Evolutionary conservation across 768 basidiomycete species (phyloP).

Genomic region (Leccinum ochraceum): DNA sequence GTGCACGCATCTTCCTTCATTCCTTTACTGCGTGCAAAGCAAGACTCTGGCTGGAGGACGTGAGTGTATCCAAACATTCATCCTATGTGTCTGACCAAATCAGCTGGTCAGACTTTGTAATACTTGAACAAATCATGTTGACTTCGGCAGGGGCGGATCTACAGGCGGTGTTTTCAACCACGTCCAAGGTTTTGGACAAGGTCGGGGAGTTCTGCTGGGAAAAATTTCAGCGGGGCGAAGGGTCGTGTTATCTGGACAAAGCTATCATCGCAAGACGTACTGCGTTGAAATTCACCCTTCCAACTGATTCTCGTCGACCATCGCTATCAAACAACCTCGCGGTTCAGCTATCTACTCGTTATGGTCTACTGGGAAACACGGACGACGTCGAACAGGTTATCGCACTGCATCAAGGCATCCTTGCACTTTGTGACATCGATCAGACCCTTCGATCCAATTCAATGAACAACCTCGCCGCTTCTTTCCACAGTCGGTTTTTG

Average conservation of each 20-base stretch:
- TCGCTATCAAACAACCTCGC: neutral
- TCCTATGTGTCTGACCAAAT: neutral
- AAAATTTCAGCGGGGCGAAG: neutral
- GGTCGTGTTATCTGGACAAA: conserved; percentile 16
- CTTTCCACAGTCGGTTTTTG: neutral
- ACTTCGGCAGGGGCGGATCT: neutral
- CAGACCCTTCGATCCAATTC: neutral
- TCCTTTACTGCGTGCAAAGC: neutral
- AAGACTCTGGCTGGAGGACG: neutral
- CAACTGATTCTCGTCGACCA: neutral
- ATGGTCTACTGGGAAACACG: neutral
- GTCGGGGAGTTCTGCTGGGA: neutral
- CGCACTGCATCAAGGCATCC: neutral
- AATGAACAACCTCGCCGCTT: conserved; percentile 2
- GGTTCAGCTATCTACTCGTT: neutral
- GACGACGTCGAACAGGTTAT: conserved; percentile 1
- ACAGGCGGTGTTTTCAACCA: neutral
- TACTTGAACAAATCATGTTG: neutral
- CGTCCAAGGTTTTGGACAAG: neutral
- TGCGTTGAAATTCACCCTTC: neutral
- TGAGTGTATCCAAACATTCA: neutral
- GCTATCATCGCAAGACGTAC: conserved; percentile 18
- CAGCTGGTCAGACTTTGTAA: neutral
- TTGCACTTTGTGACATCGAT: neutral
- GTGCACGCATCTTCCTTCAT: neutral